Conservation (phyloP, 192 early-diverging fungal species). For the Mortierella antarctica region DNA sequence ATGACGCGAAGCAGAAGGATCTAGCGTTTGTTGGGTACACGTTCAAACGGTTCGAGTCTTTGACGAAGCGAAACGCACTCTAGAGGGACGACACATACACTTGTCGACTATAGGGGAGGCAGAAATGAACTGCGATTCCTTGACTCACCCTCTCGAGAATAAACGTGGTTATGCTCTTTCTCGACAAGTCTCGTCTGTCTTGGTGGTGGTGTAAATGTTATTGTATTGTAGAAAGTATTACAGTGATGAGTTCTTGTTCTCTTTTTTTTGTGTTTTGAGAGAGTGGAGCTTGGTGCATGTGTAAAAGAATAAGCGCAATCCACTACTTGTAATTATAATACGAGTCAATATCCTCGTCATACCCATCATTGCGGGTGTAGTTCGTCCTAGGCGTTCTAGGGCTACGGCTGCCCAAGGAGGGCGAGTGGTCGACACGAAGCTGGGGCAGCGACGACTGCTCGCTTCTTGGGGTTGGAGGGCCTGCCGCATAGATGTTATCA, state of each 20-base stretch:
- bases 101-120: too few relatives aligned
- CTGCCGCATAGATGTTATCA: conserved; percentile 10
- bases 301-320: neutral
- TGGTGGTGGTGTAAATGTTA: too few relatives aligned
- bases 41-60: conserved; percentile 91
- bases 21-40: conserved; percentile 99
- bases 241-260: neutral
- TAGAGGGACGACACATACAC: neutral
- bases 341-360: neutral
- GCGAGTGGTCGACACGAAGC: conserved; percentile 4
- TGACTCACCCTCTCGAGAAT: too few relatives aligned
- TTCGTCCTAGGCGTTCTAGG: conserved; percentile 28
- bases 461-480: neutral
- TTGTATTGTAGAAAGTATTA: too few relatives aligned
- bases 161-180: too few relatives aligned
- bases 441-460: neutral
- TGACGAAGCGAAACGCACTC: conserved; percentile 73
- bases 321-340: conserved; percentile 21
- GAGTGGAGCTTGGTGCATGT: too few relatives aligned
- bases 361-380: conserved; percentile 19
- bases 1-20: conserved; percentile 79
- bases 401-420: conserved; percentile 44
- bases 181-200: too few relatives aligned
- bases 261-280: neutral
- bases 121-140: neutral